Evolutionary conservation across 108 stramenopile genomes (phyloP), one percentile per base, ranked within the genome.

Genomic region (Seminavis robusta): DNA sequence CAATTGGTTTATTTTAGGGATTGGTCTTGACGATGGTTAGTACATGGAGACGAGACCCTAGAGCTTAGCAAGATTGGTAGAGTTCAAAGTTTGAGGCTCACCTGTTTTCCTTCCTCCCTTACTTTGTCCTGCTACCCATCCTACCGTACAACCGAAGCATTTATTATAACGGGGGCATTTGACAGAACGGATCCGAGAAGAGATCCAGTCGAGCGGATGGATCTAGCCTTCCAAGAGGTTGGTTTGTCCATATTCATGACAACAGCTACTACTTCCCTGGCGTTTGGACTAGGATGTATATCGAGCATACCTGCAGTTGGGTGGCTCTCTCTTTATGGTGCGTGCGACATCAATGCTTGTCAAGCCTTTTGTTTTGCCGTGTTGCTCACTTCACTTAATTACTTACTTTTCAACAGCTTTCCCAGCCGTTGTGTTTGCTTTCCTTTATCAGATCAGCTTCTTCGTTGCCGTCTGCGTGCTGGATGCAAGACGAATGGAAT

Each of bases 241-340:
- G 65, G 58, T 11, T 17, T 30, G 0, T 10, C 26, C 38, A 43
- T 60, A 49, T 20, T 37, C 23, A 38, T 65, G 45, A 76, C 75
- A 1, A 69, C 71, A 10, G 6, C 69, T 9, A 76, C 71, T 15
- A 55, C 72, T 49, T 62, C 63, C 17, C 10, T 40, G 6, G 75
- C 71, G 4, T 76, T 76, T 38, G 31, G 23, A n/a, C 44, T 73
- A 13, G 75, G 75, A 17, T 33, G 52, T 28, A 42, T 49, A 23
- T 63, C 71, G 3, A 34, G 47, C 11, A 63, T 76, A 9, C 70
- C 70, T 17, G 75, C 70, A 10, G 54, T 76, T 15, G 1, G 20
- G n/a, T 55, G 39, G 27, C 69, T 76, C 39, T 67, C 52, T 61
- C 15, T 64, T 33, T 76, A 63, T n/a, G n/a, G n/a, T n/a, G n/a